Conservation (phyloP, 73 alveolate genomes). For the Tetrahymena elliotti region DNA sequence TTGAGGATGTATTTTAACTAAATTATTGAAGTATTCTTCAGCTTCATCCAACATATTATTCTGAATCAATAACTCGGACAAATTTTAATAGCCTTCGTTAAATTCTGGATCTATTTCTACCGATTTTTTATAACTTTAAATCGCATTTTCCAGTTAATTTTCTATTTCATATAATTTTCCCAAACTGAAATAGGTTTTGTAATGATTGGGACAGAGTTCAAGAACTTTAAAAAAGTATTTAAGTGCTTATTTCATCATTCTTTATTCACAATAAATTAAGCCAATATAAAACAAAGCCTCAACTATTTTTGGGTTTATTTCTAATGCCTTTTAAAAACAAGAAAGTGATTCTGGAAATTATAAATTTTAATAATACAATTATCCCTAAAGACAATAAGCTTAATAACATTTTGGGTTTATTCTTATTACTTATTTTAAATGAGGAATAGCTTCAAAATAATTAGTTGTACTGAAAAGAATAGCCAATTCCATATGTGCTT, state of each 20-base stretch:
- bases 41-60: not conserved
- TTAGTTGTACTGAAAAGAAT: not conserved
- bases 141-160: not conserved
- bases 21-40: not conserved
- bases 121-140: not conserved
- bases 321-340: not conserved
- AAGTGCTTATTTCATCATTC: not conserved
- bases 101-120: not conserved
- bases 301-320: not conserved
- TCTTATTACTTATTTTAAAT: not conserved
- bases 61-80: not conserved
- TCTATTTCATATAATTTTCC: not conserved
- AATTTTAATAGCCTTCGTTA: too few species aligned
- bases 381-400: not conserved
- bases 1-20: not conserved
- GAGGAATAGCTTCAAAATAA: not conserved
- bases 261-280: too few species aligned
- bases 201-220: not conserved
- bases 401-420: not conserved
- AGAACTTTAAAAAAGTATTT: not conserved
- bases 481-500: not conserved
- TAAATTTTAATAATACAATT: too few species aligned
- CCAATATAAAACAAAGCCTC: not conserved
- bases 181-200: not conserved
- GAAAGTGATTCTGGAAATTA: not conserved